These are phyloP conservation scores for Eimeria maxima DNA, from an alignment of 169 alveolate species.

Conservation along the genomic window DNA sequence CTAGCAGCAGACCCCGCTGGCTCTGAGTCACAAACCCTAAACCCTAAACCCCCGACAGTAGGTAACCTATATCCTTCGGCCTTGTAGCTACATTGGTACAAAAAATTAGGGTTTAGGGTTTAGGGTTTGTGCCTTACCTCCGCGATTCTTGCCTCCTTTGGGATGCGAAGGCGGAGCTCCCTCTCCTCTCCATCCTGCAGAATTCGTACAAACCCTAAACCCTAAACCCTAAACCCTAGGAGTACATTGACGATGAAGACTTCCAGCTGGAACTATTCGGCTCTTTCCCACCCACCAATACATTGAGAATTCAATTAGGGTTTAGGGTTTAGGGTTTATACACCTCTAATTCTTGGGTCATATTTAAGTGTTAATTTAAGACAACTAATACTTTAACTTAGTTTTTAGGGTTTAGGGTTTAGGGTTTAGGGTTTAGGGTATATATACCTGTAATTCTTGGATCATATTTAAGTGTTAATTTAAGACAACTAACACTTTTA, in stretches of 20 bases:
- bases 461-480: conserved; percentile 6
- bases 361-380: neutral
- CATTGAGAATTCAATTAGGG: no score
- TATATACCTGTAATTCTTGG: conserved; percentile 4
- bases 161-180: conserved; percentile 17
- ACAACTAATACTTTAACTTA: neutral
- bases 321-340: neutral
- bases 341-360: neutral
- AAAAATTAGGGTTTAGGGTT: no score
- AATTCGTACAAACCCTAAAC: neutral
- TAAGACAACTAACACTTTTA: neutral
- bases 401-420: no score
- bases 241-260: no score
- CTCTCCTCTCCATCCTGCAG: conserved; percentile 37
- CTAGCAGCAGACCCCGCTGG: neutral
- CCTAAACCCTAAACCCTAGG: conserved; percentile 39
- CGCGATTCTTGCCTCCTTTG: neutral
- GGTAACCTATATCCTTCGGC: neutral
- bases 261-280: no score
- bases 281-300: no score
- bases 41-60: no score
- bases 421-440: conserved; percentile 1
- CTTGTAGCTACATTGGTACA: neutral
- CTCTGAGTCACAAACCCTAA: conserved; percentile 33
- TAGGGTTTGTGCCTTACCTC: neutral